Evolutionary conservation across 164 flowering plant genomes (phyloP).

Genomic region (Chloranthus sessilifolius): DNA sequence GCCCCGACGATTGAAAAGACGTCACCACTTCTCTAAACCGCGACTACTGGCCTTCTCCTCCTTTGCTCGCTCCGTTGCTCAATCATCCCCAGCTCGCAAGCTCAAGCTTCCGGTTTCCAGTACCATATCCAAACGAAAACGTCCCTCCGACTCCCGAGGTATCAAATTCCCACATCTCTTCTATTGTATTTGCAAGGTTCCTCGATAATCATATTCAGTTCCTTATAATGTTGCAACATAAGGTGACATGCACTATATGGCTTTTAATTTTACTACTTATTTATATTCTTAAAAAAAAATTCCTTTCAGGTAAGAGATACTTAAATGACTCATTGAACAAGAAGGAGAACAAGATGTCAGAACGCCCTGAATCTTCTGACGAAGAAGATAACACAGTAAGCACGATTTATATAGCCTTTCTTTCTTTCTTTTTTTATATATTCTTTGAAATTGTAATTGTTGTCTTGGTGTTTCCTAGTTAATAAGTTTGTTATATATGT

Average conservation of each 20-base stretch:
- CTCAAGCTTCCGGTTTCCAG: conserved; percentile 22
- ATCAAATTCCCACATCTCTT: background rate
- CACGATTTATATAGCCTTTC: background rate
- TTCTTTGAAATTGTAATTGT: no score
- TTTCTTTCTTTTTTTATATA: background rate
- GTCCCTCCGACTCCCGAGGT: conserved; percentile 28
- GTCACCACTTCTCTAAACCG: conserved; percentile 14
- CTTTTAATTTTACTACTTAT: background rate
- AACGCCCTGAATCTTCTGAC: conserved; percentile 37
- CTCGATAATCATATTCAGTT: background rate
- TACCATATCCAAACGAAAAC: conserved; percentile 5
- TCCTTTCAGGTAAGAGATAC: conserved; percentile 29
- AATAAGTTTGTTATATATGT: background rate
- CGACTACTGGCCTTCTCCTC: conserved; percentile 47
- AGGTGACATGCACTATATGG: background rate
- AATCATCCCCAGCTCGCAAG: conserved; percentile 22
- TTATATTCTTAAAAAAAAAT: background rate
- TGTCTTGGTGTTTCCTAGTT: background rate
- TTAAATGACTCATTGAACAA: conserved; percentile 18
- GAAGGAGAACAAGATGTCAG: conserved; percentile 21
- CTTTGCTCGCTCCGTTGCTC: conserved; percentile 48
- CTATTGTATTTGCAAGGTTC: background rate
- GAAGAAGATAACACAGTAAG: conserved; percentile 58
- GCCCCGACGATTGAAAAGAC: conserved; percentile 38
- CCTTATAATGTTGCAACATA: background rate